Conservation (phyloP, 257 asterid genomes). For the Forsythia viridissima region DNA sequence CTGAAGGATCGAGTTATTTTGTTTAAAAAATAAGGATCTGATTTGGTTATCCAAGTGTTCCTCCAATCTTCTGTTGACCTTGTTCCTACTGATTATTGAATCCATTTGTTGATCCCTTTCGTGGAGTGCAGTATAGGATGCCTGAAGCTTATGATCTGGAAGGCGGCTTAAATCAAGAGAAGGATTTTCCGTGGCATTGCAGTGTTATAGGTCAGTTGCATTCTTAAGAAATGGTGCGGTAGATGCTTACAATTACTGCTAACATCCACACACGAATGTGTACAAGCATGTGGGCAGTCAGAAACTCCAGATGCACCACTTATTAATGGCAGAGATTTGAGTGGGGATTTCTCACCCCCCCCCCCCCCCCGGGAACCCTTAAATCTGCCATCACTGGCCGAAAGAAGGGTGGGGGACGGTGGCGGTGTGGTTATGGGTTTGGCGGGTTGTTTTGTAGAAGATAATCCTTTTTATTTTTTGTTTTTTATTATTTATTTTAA, state of each 20-base stretch:
- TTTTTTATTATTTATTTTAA: no score
- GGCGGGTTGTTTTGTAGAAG: no score
- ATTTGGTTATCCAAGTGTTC: conserved; percentile 14
- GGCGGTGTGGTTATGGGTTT: no score
- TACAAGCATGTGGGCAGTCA: neutral
- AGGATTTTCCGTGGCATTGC: conserved; percentile 53
- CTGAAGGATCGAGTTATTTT: neutral
- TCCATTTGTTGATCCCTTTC: conserved; percentile 9
- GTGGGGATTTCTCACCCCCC: no score
- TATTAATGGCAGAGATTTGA: neutral
- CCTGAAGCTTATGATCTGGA: conserved; percentile 69
- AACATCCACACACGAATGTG: neutral
- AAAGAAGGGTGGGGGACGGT: no score
- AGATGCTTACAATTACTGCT: neutral
- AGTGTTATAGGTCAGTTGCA: conserved; percentile 43
- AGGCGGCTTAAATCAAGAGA: conserved; percentile 57
- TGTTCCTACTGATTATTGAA: neutral
- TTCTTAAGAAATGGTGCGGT: neutral
- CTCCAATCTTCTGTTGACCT: neutral
- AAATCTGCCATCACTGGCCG: no score
- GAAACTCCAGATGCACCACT: conserved; percentile 2
- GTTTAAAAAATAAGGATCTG: neutral
- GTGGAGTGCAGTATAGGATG: conserved; percentile 67
- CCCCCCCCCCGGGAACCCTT: no score
- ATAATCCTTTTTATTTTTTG: no score